phyloP scores from a whole-genome alignment of 768 basidiomycete species.

The Tricholoma sp. region DNA sequence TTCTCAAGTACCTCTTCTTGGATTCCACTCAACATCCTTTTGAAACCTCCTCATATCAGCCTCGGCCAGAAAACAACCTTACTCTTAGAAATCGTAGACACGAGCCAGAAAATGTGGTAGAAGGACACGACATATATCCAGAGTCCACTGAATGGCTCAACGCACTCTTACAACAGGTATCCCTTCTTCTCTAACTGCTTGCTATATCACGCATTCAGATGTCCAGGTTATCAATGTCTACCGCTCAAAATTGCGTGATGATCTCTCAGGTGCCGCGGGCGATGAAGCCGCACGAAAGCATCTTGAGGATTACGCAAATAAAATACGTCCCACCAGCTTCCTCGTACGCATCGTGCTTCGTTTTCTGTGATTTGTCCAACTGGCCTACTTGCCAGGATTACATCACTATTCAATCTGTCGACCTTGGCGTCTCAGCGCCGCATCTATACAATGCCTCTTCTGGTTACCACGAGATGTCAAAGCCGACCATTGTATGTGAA shows the following conservation, averaged over 20 bases:
- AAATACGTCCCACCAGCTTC: slow-evolving; percentile 63
- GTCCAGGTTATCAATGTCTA: slow-evolving; percentile 68
- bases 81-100: slow-evolving; percentile 33
- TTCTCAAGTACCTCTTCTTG: slow-evolving; percentile 95
- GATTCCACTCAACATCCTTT: slow-evolving; percentile 62
- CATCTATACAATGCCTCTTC: slow-evolving; percentile 66
- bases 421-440: slow-evolving; percentile 80
- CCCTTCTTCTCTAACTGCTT: neutral
- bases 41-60: slow-evolving; percentile 55
- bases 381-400: slow-evolving; percentile 52
- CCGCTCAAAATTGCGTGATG: slow-evolving; percentile 70
- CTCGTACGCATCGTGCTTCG: slow-evolving; percentile 45
- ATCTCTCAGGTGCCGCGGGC: slow-evolving; percentile 64
- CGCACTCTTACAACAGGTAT: slow-evolving; percentile 73
- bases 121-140: slow-evolving; percentile 22
- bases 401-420: slow-evolving; percentile 79
- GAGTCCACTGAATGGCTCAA: slow-evolving; percentile 96
- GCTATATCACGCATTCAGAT: neutral
- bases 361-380: neutral
- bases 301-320: slow-evolving; percentile 80
- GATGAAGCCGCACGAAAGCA: slow-evolving; percentile 78
- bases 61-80: slow-evolving; percentile 46
- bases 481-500: slow-evolving; percentile 25
- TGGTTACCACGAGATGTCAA: slow-evolving; percentile 24
- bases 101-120: slow-evolving; percentile 16